Evolutionary conservation across 352 stramenopile genomes (phyloP), one percentile per base, ranked within the genome.

Genomic region (Pythium aristosporum): DNA sequence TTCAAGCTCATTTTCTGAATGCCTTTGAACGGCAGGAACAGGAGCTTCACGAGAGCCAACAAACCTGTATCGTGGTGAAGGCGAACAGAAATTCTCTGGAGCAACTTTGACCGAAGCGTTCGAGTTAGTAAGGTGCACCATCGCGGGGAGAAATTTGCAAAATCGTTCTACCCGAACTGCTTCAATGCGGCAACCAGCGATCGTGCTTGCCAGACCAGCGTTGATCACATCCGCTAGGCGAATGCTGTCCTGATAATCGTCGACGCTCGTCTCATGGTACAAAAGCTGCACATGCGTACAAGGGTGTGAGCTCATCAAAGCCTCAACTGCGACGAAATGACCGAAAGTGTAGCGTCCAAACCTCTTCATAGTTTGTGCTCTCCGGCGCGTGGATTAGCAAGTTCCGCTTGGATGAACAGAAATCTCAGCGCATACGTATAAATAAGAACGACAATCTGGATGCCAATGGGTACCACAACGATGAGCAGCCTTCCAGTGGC

Each of bases 201-300:
- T 62, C 2, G 42, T 18, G 57, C 57, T 66, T 28, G 12, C 57
- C 0, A 65, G 44, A 0, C 51, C 57, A n/a, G 9, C 37, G 37
- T 71, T 65, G 21, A 71, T 20, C 3, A 71, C 4, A 55, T 71
- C 64, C 18, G 64, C 57, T n/a, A 71, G 36, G 0, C 62, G 62
- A 15, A 63, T 30, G 23, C 16, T 25, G 36, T 51, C 36, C 11
- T 25, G 25, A 7, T 41, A 28, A 2, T 43, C 53, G 5, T 50
- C 41, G 7, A 42, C 21, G 3, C 8, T 21, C 7, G 20, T 30
- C 36, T 55, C 36, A 5, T 56, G 43, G n/a, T 61, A 67, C n/a
- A 67, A 34, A 30, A 61, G n/a, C 60, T 67, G 11, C 18, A 37
- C 10, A 28, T 21, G 39, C 21, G 39, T 30, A 30, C n/a, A 15